Evolutionary conservation across 768 basidiomycete species (phyloP), one percentile per base, ranked within the genome.

Genomic region (Terana coerulea): DNA sequence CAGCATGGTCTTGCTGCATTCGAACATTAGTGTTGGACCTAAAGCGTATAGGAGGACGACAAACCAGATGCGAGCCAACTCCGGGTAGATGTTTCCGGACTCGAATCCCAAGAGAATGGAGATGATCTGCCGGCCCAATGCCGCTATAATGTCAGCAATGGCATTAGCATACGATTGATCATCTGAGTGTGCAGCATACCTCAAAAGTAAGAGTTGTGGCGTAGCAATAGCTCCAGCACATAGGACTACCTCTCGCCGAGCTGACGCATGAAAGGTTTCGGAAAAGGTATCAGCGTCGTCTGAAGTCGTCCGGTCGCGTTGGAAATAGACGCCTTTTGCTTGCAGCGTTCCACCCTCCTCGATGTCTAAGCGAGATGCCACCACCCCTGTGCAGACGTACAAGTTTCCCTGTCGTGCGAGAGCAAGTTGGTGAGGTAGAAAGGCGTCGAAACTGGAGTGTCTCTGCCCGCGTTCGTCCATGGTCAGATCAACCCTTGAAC

Each of bases 121-220:
- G 59, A 29, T 71, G 61, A 7, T 66, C 65, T 14, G 60, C 54
- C 3, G 76, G 75, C 21, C 77, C 78, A 42, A 80, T 64, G n/a
- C 78, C 77, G 47, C 68, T 69, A 45, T 17, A 28, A 19, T 12
- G 17, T 6, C 26, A 12, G 37, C 21, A 8, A 21, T 24, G n/a
- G 17, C 11, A 22, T n/a, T 14, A 47, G 29, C 37, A 19, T 10
- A 42, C 10, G 33, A 17, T n/a, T 34, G 12, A 42, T 10, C 11
- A 12, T 22, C 10, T 10, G 11, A 42, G 14, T 10, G 11, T 11
- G 21, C 12, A 12, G 21, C 40, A 14, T 11, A 42, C 40, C 40
- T 42, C 40, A 42, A 42, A 9, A 42, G 21, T 19, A 42, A 19
- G 21, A 42, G 12, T 22, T 42, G 11, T 19, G 40, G 40, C 14